These are phyloP conservation scores for Penicillium taxi DNA, from an alignment of 495 filamentous ascomycete genomes.

Conservation along the genomic window DNA sequence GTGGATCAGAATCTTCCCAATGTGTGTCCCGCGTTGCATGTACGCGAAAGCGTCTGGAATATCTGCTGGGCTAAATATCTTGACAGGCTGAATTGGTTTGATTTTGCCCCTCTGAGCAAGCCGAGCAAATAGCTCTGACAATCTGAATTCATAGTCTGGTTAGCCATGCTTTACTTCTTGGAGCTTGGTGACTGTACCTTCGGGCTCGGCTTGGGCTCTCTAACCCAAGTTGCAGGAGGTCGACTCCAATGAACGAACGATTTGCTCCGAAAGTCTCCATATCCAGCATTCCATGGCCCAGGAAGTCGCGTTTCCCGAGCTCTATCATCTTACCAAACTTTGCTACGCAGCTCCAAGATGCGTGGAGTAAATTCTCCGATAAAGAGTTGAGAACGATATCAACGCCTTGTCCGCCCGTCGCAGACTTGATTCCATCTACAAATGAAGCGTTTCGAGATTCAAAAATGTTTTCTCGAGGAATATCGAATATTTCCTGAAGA, in stretches of 20 bases:
- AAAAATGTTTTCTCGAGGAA: constrained; percentile 23
- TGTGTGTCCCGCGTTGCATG: constrained; percentile 32
- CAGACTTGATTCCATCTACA: constrained; percentile 8
- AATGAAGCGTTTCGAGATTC: constrained; percentile 12
- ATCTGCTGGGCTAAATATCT: constrained; percentile 12
- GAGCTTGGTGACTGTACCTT: too few relatives aligned
- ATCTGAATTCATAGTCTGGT: too few relatives aligned
- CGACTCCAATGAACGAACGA: constrained; percentile 18
- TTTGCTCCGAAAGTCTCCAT: constrained; percentile 29
- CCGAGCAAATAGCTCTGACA: too few relatives aligned
- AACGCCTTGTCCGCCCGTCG: constrained; percentile 19
- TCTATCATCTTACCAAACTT: constrained; percentile 25
- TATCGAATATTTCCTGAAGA: constrained; percentile 19
- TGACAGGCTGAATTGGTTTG: constrained; percentile 26
- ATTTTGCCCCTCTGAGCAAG: too few relatives aligned
- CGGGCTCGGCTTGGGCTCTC: too few relatives aligned
- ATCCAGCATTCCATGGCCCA: constrained; percentile 18
- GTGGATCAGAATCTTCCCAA: constrained; percentile 36
- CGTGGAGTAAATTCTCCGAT: constrained; percentile 23
- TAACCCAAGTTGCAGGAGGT: constrained; percentile 10
- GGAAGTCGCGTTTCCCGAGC: constrained; percentile 14
- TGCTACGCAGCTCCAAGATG: constrained; percentile 24
- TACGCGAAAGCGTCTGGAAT: constrained; percentile 19
- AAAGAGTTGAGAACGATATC: constrained; percentile 30
- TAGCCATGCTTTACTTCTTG: too few relatives aligned